A percentile compares a stretch with the other conserved stretches of the same genome.
Evolutionary conservation across 2,329 filamentous ascomycete species (phyloP).

Genomic region (Ophiobolus disseminans): DNA sequence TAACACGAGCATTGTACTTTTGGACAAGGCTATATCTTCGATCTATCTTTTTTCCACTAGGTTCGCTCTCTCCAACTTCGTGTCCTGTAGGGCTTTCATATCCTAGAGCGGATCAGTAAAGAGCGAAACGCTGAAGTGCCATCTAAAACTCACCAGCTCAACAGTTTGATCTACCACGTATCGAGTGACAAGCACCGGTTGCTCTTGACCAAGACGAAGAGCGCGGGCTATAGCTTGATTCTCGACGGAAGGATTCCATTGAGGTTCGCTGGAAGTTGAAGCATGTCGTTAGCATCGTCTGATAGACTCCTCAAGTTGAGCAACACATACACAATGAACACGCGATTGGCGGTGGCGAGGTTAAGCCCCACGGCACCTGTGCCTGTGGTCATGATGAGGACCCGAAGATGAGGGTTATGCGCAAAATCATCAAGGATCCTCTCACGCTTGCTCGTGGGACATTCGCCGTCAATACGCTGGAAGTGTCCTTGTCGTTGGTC

Average conservation of each 20-base stretch:
- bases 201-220: conserved; percentile 55
- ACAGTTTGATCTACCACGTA: conserved; percentile 56
- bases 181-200: conserved; percentile 54
- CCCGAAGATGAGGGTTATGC: conserved; percentile 23
- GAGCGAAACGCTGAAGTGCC: not conserved
- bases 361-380: conserved; percentile 61
- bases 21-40: too few relatives aligned
- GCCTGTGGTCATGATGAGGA: conserved; percentile 62
- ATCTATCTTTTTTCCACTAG: too few relatives aligned
- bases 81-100: conserved; percentile 46
- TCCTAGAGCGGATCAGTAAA: conserved; percentile 29
- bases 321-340: conserved; percentile 62
- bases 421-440: conserved; percentile 51
- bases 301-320: too few relatives aligned
- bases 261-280: too few relatives aligned
- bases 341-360: conserved; percentile 56
- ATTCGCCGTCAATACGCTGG: conserved; percentile 56
- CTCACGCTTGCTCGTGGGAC: conserved; percentile 47
- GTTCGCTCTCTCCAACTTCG: conserved; percentile 39
- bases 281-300: too few relatives aligned
- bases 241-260: conserved; percentile 64
- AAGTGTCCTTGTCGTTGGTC: conserved; percentile 23
- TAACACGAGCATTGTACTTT: too few relatives aligned
- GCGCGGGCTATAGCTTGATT: conserved; percentile 61
- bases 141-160: conserved; percentile 50